Base-by-base conservation (phyloP, 2,329 filamentous ascomycete species). In the Trichocomaceae sp. region DNA sequence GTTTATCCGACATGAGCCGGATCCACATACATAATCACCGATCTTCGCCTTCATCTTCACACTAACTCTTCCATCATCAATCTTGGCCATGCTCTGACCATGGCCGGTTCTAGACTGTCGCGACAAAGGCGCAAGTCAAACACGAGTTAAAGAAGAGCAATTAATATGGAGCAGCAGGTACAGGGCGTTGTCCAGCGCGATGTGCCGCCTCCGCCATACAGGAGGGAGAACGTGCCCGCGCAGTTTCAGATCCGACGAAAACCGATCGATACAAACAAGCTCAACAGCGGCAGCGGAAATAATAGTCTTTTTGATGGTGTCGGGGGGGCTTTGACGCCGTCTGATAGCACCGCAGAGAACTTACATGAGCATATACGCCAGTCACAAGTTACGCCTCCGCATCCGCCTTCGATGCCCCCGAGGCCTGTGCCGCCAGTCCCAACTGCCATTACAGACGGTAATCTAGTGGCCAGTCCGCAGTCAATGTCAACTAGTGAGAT, bases 201-300 rank as follows among this genome's bases (percentile, higher is more conserved):
- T 17, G 44, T 20, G 9, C 35, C 33, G 13, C 55, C 55, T 15
- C 55, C 55, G 10, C 47, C 51, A 10, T 54, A 57, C 13, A 46
- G 46, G 29, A 41, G 31, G 26, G 39, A 45, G 20, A 46, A 22
- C 4, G n/a, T 22, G 45, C 45, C 45, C 4, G 15, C 17, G 17
- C 54, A 22, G 50, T 52, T 49, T 26, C 56, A 52, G 50, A 55
- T 57, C 42, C 56, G 52, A 19, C 56, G 56, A 12, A 57, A 57
- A 37, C 52, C 56, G 35, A 47, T 57, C 19, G 23, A 48, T 22
- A 26, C 22, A 10, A 5, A 37, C 3, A 26, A 33, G 22, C 6
- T 26, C 12, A 20, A 23, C 6, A 31, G 9, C 19, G 15, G 26
- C 15, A 13, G 35, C 5, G 10, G 6, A 12, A 20, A 8, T 17